A percentile compares a stretch with the other conserved stretches of the same genome.
These are phyloP conservation scores for Coemansia sp. DNA, from an alignment of 192 early-diverging fungal genomes.

Conservation along the genomic window DNA sequence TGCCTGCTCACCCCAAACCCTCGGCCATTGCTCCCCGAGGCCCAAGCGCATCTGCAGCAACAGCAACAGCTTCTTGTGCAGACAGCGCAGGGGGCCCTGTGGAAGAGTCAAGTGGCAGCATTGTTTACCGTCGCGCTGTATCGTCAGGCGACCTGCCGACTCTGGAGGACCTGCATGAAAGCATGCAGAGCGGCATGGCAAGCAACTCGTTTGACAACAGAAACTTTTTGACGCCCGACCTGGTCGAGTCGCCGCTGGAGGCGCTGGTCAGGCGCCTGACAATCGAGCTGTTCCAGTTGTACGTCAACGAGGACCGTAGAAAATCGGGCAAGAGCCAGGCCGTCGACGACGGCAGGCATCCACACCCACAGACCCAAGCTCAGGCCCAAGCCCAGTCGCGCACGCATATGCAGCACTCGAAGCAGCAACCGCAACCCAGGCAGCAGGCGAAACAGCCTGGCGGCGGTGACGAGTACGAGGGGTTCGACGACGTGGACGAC, in stretches of 20 bases:
- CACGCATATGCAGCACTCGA: not conserved
- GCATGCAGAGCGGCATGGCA: conserved; percentile 1
- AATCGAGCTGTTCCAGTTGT: conserved; percentile 55
- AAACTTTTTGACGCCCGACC: conserved; percentile 45
- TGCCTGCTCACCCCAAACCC: not conserved
- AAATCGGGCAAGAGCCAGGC: conserved; percentile 5
- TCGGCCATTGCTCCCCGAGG: not conserved
- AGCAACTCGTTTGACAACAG: conserved; percentile 11
- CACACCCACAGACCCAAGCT: not conserved
- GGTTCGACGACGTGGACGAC: conserved; percentile 9
- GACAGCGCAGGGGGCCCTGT: not conserved
- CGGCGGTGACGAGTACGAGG: conserved; percentile 13
- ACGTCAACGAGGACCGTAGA: conserved; percentile 52
- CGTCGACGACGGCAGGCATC: not conserved
- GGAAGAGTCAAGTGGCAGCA: conserved; percentile 17
- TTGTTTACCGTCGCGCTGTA: conserved; percentile 49
- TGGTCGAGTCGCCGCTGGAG: conserved; percentile 55
- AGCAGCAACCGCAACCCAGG: not conserved
- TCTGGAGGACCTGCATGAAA: conserved; percentile 26
- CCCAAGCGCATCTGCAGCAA: not conserved
- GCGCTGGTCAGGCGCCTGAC: conserved; percentile 52
- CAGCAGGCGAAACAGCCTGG: not conserved
- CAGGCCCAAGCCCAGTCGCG: no score
- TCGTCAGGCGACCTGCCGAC: conserved; percentile 53
- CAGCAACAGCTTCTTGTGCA: not conserved